Conservation (phyloP, 345 rosid genomes). For the Moricandia arvensis region DNA sequence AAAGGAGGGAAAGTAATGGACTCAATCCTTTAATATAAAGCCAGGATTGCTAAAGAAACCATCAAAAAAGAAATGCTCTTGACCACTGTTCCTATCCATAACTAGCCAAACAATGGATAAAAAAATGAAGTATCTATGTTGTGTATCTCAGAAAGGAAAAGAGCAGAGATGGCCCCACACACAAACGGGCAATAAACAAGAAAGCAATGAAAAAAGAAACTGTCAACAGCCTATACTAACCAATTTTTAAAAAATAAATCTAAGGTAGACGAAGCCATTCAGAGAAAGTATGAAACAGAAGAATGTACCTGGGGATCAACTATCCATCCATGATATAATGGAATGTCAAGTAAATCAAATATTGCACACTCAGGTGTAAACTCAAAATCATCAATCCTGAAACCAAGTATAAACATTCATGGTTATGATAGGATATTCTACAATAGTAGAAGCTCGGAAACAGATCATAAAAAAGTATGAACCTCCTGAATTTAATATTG, state of each 20-base stretch:
- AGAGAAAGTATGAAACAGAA: not conserved
- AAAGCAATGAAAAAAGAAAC: not conserved
- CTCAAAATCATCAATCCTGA: slow-evolving; percentile 98
- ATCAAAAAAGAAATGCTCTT: not conserved
- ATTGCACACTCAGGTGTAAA: slow-evolving; percentile 95
- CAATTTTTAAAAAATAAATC: no score
- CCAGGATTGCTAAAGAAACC: not conserved
- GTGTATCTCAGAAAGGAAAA: slow-evolving; percentile 7
- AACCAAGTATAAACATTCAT: slow-evolving; percentile 16
- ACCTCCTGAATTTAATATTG: slow-evolving; percentile 93
- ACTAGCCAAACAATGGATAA: slow-evolving; percentile 15
- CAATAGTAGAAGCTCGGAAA: not conserved
- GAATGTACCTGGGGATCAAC: slow-evolving; percentile 87
- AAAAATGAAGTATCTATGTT: not conserved
- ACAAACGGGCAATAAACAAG: not conserved
- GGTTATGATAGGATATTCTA: not conserved
- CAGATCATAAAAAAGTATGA: slow-evolving; percentile 15
- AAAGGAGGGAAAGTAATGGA: not conserved
- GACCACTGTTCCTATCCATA: slow-evolving; percentile 21
- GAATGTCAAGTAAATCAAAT: slow-evolving; percentile 96
- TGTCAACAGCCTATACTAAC: no score
- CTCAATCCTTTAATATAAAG: slow-evolving; percentile 2
- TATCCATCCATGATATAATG: slow-evolving; percentile 97
- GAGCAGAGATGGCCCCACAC: no score
- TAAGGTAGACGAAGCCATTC: not conserved